Conservation (phyloP, 345 rosid species). For the Salix exigua region DNA sequence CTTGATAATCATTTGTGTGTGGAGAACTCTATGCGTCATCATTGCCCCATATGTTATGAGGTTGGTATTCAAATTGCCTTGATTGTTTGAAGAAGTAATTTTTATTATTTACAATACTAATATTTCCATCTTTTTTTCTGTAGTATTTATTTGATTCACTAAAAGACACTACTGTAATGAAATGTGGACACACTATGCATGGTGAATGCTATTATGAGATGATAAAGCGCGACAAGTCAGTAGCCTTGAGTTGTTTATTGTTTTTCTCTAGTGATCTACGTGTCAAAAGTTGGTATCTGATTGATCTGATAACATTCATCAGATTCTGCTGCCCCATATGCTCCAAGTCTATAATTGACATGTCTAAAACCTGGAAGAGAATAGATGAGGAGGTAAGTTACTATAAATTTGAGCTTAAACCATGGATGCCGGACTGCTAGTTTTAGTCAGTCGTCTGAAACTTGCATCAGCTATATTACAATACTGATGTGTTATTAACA, state of each 20-base stretch:
- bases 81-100: neutral
- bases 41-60: conserved; percentile 97
- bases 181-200: conserved; percentile 99
- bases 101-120: neutral
- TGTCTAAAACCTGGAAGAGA: conserved; percentile 85
- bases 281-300: conserved; percentile 6
- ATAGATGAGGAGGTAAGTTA: conserved; percentile 81
- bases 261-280: neutral
- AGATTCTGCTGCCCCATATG: conserved; percentile 93
- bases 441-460: neutral
- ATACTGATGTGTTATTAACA: conserved; percentile 1
- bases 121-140: conserved; percentile 8
- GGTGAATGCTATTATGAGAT: conserved; percentile 76
- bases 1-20: conserved; percentile 77
- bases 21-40: conserved; percentile 96
- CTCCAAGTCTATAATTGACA: conserved; percentile 80
- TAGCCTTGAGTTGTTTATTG: neutral
- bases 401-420: conserved; percentile 9
- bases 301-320: conserved; percentile 8
- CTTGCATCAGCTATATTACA: neutral
- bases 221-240: conserved; percentile 80
- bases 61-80: conserved; percentile 30
- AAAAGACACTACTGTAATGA: conserved; percentile 86
- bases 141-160: conserved; percentile 93
- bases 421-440: neutral